These are phyloP conservation scores for Lepidium sativum DNA, from an alignment of 345 rosid genomes.

Conservation along the genomic window DNA sequence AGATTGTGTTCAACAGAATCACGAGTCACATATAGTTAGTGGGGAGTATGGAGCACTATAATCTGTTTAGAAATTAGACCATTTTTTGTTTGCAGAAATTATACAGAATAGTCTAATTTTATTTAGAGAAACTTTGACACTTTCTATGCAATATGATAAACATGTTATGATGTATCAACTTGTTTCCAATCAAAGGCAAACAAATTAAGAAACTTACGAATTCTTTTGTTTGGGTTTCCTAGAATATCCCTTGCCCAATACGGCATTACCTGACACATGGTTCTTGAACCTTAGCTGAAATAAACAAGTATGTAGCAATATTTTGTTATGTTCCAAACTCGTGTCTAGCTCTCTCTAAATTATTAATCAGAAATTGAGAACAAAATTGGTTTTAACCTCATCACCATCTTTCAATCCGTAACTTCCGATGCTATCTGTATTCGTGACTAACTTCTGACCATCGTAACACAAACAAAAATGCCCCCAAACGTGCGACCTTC, in stretches of 20 bases:
- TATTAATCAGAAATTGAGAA: not conserved
- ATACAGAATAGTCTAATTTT: no score
- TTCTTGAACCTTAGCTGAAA: slow-evolving; percentile 63
- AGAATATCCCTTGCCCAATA: slow-evolving; percentile 31
- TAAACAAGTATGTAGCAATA: not conserved
- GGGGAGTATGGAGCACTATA: no score
- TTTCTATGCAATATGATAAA: not conserved
- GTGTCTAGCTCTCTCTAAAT: not conserved
- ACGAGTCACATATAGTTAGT: no score
- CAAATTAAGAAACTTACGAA: slow-evolving; percentile 33
- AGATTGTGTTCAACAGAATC: no score
- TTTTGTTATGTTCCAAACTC: not conserved
- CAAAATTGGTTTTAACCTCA: slow-evolving; percentile 35
- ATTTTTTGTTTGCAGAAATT: no score
- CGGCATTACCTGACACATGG: slow-evolving; percentile 41
- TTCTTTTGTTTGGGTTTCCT: slow-evolving; percentile 26
- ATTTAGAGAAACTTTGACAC: no score
- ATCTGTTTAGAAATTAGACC: no score
- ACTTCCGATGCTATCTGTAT: slow-evolving; percentile 40
- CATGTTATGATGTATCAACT: not conserved
- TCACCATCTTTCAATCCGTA: slow-evolving; percentile 77
- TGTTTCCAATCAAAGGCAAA: not conserved
- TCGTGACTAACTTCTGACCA: slow-evolving; percentile 57
- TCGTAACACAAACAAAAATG: slow-evolving; percentile 67
- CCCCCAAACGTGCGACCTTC: slow-evolving; percentile 90